A percentile compares a stretch with the other conserved stretches of the same genome.
phyloP scores from a whole-genome alignment of 2,329 filamentous ascomycete species.

The Penicillium rolfsii region DNA sequence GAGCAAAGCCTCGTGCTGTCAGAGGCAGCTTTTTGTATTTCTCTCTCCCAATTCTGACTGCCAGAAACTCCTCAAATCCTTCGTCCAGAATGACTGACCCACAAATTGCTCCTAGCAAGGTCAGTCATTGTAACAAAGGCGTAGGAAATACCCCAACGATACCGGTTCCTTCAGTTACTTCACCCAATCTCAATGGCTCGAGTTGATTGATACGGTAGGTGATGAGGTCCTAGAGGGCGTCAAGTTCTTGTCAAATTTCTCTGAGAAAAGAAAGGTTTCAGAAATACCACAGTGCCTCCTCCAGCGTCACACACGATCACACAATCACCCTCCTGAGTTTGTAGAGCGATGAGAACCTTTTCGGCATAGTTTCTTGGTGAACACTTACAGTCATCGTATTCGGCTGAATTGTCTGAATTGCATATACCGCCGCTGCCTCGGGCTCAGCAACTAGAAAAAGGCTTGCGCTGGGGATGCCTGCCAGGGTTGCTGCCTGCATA shows the following conservation, averaged over 20 bases:
- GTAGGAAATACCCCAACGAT: not conserved
- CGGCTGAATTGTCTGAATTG: constrained; percentile 33
- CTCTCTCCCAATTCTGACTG: constrained; percentile 31
- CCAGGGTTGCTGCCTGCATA: constrained; percentile 24
- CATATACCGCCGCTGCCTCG: constrained; percentile 40
- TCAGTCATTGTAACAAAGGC: not conserved
- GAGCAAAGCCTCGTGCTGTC: constrained; percentile 29
- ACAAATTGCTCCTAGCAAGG: constrained; percentile 32
- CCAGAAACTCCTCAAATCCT: constrained; percentile 32
- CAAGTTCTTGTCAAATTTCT: not conserved
- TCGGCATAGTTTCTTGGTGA: too few relatives aligned
- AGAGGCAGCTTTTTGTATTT: constrained; percentile 33
- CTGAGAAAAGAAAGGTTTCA: not conserved
- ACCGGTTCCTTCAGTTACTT: constrained; percentile 36
- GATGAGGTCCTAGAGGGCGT: constrained; percentile 36
- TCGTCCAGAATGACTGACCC: constrained; percentile 39
- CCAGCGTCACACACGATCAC: constrained; percentile 45
- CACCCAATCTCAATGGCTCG: constrained; percentile 31
- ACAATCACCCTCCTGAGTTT: constrained; percentile 31
- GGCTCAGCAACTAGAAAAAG: constrained; percentile 31
- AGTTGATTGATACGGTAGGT: constrained; percentile 34
- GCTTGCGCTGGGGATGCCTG: constrained; percentile 14
- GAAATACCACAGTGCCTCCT: constrained; percentile 41
- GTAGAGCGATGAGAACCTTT: not conserved
- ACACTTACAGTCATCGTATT: constrained; percentile 30